These are phyloP conservation scores for Pichia norvegensis DNA, from an alignment of 1,139 yeast species.

Conservation along the genomic window DNA sequence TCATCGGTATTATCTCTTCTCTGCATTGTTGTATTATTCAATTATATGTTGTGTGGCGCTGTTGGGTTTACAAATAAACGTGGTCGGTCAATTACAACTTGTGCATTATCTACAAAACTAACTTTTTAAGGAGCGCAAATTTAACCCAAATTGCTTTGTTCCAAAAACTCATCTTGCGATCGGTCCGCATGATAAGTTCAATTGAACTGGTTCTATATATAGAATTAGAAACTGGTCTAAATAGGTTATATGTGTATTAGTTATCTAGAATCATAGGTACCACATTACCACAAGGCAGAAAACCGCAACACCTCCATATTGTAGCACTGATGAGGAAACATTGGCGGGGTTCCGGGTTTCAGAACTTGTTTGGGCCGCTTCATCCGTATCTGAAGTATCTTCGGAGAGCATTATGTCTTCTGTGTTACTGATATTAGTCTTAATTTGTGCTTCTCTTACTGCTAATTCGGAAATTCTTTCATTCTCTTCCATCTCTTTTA, in stretches of 20 bases:
- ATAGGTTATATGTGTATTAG: too few species aligned
- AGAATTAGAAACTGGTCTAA: too few species aligned
- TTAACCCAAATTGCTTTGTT: too few species aligned
- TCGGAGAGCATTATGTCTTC: background rate
- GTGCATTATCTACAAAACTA: too few species aligned
- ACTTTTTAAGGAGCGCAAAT: too few species aligned
- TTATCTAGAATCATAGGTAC: background rate
- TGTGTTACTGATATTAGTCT: background rate
- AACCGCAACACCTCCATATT: background rate
- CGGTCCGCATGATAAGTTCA: too few species aligned
- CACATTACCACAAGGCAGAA: background rate
- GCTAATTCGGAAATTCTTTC: too few species aligned
- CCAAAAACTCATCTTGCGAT: too few species aligned
- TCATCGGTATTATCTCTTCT: background rate
- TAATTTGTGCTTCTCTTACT: background rate
- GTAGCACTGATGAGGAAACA: background rate
- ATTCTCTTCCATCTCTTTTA: background rate
- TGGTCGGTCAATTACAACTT: too few species aligned
- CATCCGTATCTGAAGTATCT: background rate
- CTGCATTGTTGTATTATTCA: background rate
- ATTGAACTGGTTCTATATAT: too few species aligned
- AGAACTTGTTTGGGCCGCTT: background rate
- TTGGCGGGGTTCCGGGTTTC: background rate
- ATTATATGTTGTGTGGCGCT: too few species aligned
- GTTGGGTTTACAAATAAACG: too few species aligned